Percentiles rank a stretch among this genome's conserved stretches.
Conservation (phyloP, 106 monocot genomes). For the Apostasia ramifera region DNA sequence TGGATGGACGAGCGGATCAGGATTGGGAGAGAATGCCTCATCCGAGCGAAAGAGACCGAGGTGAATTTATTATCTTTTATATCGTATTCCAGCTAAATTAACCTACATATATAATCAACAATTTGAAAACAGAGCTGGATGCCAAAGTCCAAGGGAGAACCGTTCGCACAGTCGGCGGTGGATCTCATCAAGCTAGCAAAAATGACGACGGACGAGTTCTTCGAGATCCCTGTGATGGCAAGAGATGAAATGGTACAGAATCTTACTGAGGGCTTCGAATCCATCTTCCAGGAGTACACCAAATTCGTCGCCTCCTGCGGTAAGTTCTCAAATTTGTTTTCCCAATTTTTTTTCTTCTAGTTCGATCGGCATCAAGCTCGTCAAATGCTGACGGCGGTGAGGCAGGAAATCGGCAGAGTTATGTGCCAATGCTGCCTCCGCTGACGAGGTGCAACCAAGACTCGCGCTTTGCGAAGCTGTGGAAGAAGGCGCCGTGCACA, state of each 20-base stretch:
- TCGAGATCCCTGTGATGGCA: constrained; percentile 55
- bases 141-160: constrained; percentile 58
- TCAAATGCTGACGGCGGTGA: too few species aligned
- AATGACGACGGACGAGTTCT: constrained; percentile 76
- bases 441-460: constrained; percentile 93
- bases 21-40: constrained; percentile 42
- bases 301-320: constrained; percentile 74
- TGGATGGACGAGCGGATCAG: constrained; percentile 81
- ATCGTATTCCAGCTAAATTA: not conserved
- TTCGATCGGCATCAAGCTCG: not conserved
- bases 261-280: constrained; percentile 57
- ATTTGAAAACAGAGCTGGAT: constrained; percentile 58
- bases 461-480: constrained; percentile 55
- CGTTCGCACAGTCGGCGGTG: constrained; percentile 56
- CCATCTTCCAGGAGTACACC: constrained; percentile 67
- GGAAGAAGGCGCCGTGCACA: constrained; percentile 73
- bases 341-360: too few species aligned
- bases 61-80: constrained; percentile 13
- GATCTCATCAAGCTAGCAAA: constrained; percentile 79
- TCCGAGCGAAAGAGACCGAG: constrained; percentile 81
- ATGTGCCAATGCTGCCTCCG: constrained; percentile 61
- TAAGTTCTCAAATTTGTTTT: constrained; percentile 13
- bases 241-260: constrained; percentile 64
- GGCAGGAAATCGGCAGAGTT: constrained; percentile 74
- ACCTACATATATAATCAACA: not conserved